These are phyloP conservation scores for Paraglomus brasilianum DNA, from an alignment of 192 early-diverging fungal species.

Conservation along the genomic window DNA sequence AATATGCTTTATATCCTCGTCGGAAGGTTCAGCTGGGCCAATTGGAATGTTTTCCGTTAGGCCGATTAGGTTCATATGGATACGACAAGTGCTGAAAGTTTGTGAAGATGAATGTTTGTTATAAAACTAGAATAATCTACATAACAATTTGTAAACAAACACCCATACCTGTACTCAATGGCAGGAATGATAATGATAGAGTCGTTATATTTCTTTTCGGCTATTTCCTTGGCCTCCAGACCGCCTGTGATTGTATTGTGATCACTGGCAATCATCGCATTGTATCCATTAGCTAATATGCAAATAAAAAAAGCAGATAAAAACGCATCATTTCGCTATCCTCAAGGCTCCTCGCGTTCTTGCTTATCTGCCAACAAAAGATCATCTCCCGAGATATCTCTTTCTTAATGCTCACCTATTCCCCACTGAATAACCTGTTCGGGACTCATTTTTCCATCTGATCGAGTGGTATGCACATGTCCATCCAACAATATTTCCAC, in stretches of 20 bases:
- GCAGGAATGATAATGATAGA: conserved; percentile 62
- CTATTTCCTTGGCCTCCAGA: conserved; percentile 56
- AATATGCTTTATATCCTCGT: conserved; percentile 55
- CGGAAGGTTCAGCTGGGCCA: conserved; percentile 51
- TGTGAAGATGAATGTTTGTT: conserved; percentile 1
- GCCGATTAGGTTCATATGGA: conserved; percentile 72
- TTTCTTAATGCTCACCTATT: conserved; percentile 47
- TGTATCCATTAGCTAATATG: conserved; percentile 62
- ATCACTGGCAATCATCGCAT: conserved; percentile 69
- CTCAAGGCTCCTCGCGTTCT: neutral
- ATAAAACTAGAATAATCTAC: neutral
- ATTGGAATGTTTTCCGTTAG: conserved; percentile 55
- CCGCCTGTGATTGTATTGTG: conserved; percentile 68
- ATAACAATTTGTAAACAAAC: neutral
- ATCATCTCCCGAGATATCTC: neutral
- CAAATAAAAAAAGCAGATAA: neutral
- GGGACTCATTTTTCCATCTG: conserved; percentile 59
- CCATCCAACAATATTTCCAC: conserved; percentile 64
- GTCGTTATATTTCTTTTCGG: conserved; percentile 48
- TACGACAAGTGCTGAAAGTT: conserved; percentile 54
- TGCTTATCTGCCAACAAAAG: neutral
- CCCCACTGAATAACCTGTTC: conserved; percentile 62
- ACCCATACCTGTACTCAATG: conserved; percentile 60
- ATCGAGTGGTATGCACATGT: conserved; percentile 62
- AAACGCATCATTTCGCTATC: neutral